phyloP scores from a whole-genome alignment of 2,329 filamentous ascomycete species.

The Sclerotinia spermophila region DNA sequence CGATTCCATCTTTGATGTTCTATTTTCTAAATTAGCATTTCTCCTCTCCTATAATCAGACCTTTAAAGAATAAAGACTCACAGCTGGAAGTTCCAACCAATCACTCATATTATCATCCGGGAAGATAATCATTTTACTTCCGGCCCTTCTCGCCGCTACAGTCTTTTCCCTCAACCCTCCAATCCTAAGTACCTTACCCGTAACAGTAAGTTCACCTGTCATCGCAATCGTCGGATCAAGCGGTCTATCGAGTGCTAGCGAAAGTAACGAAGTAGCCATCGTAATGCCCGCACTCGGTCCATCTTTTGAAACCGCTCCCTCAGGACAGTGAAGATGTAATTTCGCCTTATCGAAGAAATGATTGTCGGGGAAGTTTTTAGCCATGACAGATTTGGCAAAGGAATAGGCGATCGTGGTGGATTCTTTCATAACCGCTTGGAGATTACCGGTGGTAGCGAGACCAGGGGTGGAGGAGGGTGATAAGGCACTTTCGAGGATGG shows the following conservation, averaged over 20 bases:
- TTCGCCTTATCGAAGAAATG: slow-evolving; percentile 94
- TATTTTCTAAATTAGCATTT: slow-evolving; percentile 41
- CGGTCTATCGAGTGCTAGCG: slow-evolving; percentile 72
- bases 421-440: slow-evolving; percentile 98
- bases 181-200: slow-evolving; percentile 92
- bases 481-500: slow-evolving; percentile 83
- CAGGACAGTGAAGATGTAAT: slow-evolving; percentile 93
- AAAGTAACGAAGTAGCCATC: slow-evolving; percentile 92
- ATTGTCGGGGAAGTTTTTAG: slow-evolving; percentile 80
- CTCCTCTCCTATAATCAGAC: neutral
- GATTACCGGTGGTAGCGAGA: slow-evolving; percentile 88
- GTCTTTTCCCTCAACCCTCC: slow-evolving; percentile 96
- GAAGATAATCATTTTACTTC: slow-evolving; percentile 91
- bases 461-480: slow-evolving; percentile 69
- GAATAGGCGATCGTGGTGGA: slow-evolving; percentile 93
- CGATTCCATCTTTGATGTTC: slow-evolving; percentile 97
- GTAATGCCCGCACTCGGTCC: slow-evolving; percentile 92
- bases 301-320: slow-evolving; percentile 94
- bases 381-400: slow-evolving; percentile 87
- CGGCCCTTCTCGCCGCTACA: slow-evolving; percentile 86
- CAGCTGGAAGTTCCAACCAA: slow-evolving; percentile 95
- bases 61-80: slow-evolving; percentile 47
- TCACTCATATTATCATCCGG: slow-evolving; percentile 93
- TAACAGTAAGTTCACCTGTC: slow-evolving; percentile 96
- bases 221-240: slow-evolving; percentile 88